Conservation (phyloP, 805 yeast species). For the Kazachstania psychrophila region DNA sequence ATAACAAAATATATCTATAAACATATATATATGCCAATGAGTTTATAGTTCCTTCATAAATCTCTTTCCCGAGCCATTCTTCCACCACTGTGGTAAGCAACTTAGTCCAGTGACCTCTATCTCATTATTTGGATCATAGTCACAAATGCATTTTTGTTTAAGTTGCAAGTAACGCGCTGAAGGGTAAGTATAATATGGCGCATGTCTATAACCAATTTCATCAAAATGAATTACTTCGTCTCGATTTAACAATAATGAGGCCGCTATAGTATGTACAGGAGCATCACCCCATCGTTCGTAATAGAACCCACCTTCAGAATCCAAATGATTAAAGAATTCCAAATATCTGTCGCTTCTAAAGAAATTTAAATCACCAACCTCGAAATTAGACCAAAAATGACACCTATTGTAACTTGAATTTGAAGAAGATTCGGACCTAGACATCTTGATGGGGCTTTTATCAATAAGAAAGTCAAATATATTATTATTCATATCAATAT, state of each 20-base stretch:
- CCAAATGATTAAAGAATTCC: slow-evolving; percentile 53
- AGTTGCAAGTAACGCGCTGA: slow-evolving; percentile 39
- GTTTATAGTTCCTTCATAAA: slow-evolving; percentile 15
- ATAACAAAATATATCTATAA: neutral
- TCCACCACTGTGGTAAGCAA: slow-evolving; percentile 73
- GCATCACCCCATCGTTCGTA: slow-evolving; percentile 96
- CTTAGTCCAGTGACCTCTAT: slow-evolving; percentile 42
- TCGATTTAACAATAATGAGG: slow-evolving; percentile 47
- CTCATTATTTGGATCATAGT: slow-evolving; percentile 35
- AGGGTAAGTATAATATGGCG: slow-evolving; percentile 61
- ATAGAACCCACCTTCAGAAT: slow-evolving; percentile 65
- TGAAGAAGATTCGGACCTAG: slow-evolving; percentile 36
- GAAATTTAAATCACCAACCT: slow-evolving; percentile 61
- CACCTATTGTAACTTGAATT: slow-evolving; percentile 63
- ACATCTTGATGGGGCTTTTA: slow-evolving; percentile 36
- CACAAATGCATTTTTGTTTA: slow-evolving; percentile 55
- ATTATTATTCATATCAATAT: slow-evolving; percentile 32
- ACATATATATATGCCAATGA: neutral
- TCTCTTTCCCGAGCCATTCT: slow-evolving; percentile 43
- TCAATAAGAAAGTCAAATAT: slow-evolving; percentile 40
- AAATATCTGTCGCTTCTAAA: slow-evolving; percentile 58
- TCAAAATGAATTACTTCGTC: slow-evolving; percentile 66
- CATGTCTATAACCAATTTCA: slow-evolving; percentile 73
- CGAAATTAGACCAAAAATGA: slow-evolving; percentile 86
- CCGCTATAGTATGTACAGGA: slow-evolving; percentile 74